Percentiles rank a stretch among this genome's conserved stretches.
These are phyloP conservation scores for Hypoxylon sp. DNA, from an alignment of 2,329 filamentous ascomycete genomes.

Conservation along the genomic window DNA sequence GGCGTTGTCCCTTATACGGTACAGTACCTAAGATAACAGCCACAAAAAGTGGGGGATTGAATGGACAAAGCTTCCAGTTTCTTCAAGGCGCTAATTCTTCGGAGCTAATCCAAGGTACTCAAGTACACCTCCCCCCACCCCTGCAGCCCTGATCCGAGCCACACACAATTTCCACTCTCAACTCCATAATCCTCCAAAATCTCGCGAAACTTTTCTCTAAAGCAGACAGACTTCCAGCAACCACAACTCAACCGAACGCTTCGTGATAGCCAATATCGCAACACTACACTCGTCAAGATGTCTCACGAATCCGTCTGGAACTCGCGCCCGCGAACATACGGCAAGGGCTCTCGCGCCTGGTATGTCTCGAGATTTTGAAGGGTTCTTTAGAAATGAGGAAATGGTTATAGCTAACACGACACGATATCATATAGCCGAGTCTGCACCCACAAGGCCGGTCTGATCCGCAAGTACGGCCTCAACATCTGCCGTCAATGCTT, in stretches of 20 bases:
- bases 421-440: slow-evolving; percentile 66
- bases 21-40: background rate
- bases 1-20: slow-evolving; percentile 1
- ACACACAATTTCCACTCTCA: slow-evolving; percentile 47
- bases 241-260: slow-evolving; percentile 52
- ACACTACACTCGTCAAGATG: slow-evolving; percentile 64
- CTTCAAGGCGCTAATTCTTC: slow-evolving; percentile 34
- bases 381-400: slow-evolving; percentile 3
- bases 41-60: background rate
- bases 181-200: slow-evolving; percentile 40
- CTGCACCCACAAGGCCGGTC: slow-evolving; percentile 95
- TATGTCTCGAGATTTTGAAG: slow-evolving; percentile 67
- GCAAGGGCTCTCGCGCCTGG: slow-evolving; percentile 95
- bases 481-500: slow-evolving; percentile 88
- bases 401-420: slow-evolving; percentile 42
- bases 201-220: slow-evolving; percentile 53
- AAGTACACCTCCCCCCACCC: slow-evolving; percentile 12
- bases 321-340: slow-evolving; percentile 96
- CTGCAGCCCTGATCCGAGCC: slow-evolving; percentile 46
- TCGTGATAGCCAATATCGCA: slow-evolving; percentile 49
- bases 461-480: slow-evolving; percentile 99
- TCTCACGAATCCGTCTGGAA: slow-evolving; percentile 98
- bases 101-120: slow-evolving; percentile 12
- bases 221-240: slow-evolving; percentile 54
- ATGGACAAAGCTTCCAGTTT: background rate